Percentiles rank a stretch among this genome's conserved stretches.
These are phyloP conservation scores for Corylus avellana DNA, from an alignment of 306 rosid species.

Conservation along the genomic window DNA sequence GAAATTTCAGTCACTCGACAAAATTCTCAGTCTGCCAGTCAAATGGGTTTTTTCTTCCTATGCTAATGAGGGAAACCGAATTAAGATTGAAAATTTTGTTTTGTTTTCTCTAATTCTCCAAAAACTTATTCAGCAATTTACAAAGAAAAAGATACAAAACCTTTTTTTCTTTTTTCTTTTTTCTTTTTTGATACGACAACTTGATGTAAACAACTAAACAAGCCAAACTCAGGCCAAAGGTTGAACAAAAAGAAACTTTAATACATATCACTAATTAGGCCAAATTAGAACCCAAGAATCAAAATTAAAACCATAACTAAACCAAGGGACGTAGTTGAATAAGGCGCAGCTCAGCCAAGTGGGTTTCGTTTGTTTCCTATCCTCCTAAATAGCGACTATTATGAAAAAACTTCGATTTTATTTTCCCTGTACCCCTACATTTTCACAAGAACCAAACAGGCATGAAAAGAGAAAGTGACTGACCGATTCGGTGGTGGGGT, in stretches of 20 bases:
- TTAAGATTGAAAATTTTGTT: neutral
- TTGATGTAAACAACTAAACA: neutral
- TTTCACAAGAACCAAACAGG: slow-evolving; percentile 3
- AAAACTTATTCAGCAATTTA: neutral
- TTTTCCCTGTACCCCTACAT: neutral
- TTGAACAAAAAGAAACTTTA: neutral
- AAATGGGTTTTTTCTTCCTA: neutral
- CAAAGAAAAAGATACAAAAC: neutral
- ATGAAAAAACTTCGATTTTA: neutral
- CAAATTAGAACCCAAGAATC: neutral
- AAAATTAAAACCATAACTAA: neutral
- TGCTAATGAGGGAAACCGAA: neutral
- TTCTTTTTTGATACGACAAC: neutral
- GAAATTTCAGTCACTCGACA: slow-evolving; percentile 15
- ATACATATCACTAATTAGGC: neutral
- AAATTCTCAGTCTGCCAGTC: neutral
- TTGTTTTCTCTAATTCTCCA: neutral
- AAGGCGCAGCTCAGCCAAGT: neutral
- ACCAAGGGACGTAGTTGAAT: neutral
- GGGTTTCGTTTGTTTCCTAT: neutral
- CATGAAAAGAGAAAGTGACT: neutral
- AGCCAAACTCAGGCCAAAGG: neutral
- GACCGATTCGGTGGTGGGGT: slow-evolving; percentile 81
- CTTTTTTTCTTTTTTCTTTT: neutral
- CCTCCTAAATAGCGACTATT: neutral